Base-by-base conservation (phyloP, 352 stramenopile genomes). In the Pythium utonaiense region DNA sequence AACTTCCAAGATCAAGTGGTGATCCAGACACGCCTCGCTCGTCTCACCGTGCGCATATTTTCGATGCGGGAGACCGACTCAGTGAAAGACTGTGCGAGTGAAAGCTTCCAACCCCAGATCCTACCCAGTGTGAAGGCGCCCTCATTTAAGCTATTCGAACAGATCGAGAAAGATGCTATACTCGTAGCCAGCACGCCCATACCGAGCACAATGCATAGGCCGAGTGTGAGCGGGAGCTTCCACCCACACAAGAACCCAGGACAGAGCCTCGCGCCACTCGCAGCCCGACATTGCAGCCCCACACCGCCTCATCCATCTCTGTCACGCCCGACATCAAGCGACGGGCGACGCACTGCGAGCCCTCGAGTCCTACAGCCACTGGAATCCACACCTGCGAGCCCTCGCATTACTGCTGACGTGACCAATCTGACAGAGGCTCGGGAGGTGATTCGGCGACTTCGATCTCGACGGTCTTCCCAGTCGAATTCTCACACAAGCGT, bases 1-100 rank as follows among this genome's bases (percentile, higher is more conserved):
- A 78, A 91, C 27, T 91, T 91, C 51, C 80, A 86, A 45, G 80
- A 91, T 57, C 77, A 85, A 45, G 40, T 91, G 21, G 69, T 79
- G 25, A 67, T 91, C 24, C 77, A 91, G 54, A 84, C 71, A 1
- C 73, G 69, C n/a, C 60, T 88, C 3, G 69, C 75, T 16, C 76
- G 68, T n/a, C 63, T 91, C 19, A 61, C 70, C 6, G 47, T 91
- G 12, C 58, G 27, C 9, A 51, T 90, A 14, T 42, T 71, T 21
- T 78, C 80, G 1, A 59, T 70, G 28, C 78, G 72, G 17, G 22
- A 42, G 30, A 30, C 42, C 13, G 24, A 41, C 0, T 21, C 19
- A 3, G 58, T 44, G 27, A 36, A 34, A 14, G 33, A 4, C 30
- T 51, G 58, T 25, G 21, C 0, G 3, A 6, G 28, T 7, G 57